Evolutionary conservation across 148 eudicot genomes (phyloP).

Genomic region (Rhododendron mucronatum): DNA sequence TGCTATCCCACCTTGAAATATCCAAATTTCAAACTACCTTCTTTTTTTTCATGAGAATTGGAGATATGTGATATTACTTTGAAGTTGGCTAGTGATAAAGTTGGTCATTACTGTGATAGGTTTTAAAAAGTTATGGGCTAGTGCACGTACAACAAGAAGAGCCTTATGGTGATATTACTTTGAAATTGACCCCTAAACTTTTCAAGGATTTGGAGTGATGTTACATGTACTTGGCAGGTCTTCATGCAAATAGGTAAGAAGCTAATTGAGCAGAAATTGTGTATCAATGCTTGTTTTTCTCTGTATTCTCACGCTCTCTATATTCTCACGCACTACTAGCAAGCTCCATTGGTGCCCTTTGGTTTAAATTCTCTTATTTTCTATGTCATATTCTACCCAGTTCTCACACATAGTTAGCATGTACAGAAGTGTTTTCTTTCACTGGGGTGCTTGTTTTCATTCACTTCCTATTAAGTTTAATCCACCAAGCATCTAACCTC

Average conservation of each 20-base stretch:
- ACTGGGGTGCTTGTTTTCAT: too few relatives aligned
- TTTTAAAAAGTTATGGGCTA: constrained; percentile 39
- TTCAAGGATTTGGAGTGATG: constrained; percentile 28
- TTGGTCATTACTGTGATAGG: constrained; percentile 27
- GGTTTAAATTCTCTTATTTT: not conserved
- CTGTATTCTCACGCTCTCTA: not conserved
- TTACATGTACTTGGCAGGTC: constrained; percentile 10
- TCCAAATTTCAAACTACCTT: not conserved
- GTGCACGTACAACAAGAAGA: too few relatives aligned
- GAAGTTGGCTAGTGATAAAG: not conserved
- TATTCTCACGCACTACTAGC: too few relatives aligned
- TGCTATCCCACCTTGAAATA: not conserved
- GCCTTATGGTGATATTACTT: constrained; percentile 30
- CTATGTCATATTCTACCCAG: not conserved
- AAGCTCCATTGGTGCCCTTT: too few relatives aligned
- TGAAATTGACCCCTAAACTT: constrained; percentile 48
- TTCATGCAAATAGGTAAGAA: constrained; percentile 20
- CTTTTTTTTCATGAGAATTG: not conserved
- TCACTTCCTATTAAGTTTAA: too few relatives aligned
- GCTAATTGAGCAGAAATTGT: not conserved
- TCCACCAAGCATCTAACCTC: too few relatives aligned
- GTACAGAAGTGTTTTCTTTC: too few relatives aligned
- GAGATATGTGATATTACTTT: not conserved
- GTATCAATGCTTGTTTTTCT: not conserved
- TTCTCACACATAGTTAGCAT: too few relatives aligned